Evolutionary conservation across 257 asterid genomes (phyloP).

Genomic region (Nicotiana benthamiana): DNA sequence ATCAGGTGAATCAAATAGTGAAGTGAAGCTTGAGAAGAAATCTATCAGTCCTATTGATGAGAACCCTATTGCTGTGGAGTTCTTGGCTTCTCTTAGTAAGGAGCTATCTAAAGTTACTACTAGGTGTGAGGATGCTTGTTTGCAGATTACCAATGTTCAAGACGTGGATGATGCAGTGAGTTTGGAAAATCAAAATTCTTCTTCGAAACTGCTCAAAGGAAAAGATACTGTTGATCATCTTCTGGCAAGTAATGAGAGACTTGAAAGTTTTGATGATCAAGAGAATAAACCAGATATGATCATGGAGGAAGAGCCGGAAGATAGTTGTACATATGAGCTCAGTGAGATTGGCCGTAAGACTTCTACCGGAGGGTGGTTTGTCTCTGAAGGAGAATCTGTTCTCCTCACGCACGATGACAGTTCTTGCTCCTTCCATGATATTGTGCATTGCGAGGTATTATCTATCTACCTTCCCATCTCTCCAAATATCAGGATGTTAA

Average conservation of each 20-base stretch:
- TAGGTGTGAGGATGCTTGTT: slow-evolving; percentile 5
- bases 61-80: slow-evolving; percentile 37
- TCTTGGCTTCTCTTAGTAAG: slow-evolving; percentile 32
- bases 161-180: slow-evolving; percentile 38
- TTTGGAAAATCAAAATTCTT: slow-evolving; percentile 19
- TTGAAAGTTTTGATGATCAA: slow-evolving; percentile 56
- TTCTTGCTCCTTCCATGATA: slow-evolving; percentile 68
- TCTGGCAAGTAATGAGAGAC: slow-evolving; percentile 54
- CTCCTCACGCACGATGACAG: slow-evolving; percentile 76
- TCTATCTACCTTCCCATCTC: neutral
- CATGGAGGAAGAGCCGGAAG: slow-evolving; percentile 51
- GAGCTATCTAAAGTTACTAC: slow-evolving; percentile 16
- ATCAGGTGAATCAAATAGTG: slow-evolving; percentile 19
- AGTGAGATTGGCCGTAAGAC: slow-evolving; percentile 57
- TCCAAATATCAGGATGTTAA: neutral
- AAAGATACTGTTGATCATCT: slow-evolving; percentile 30
- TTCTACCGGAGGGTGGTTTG: slow-evolving; percentile 89
- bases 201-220: slow-evolving; percentile 16
- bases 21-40: slow-evolving; percentile 22
- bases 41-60: slow-evolving; percentile 23
- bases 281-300: slow-evolving; percentile 40
- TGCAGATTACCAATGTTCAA: slow-evolving; percentile 33
- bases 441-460: slow-evolving; percentile 63
- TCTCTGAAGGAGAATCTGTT: slow-evolving; percentile 77
- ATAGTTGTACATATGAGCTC: slow-evolving; percentile 25